A percentile compares a stretch with the other conserved stretches of the same genome.
Evolutionary conservation across 805 yeast species (phyloP).

Genomic region (Torulaspora delbrueckii): DNA sequence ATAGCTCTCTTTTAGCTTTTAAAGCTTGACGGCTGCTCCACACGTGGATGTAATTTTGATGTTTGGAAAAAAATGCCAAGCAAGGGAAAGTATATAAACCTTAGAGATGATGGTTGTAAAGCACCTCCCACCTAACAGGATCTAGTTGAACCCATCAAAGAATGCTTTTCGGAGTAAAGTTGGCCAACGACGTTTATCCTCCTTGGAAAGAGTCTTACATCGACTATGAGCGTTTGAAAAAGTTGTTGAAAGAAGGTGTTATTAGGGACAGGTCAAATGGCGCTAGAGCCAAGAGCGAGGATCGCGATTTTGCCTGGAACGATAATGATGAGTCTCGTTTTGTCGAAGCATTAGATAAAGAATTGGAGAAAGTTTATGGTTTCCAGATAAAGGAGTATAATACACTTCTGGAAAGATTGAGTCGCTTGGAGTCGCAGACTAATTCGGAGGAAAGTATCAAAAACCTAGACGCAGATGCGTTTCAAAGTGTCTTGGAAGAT

Average conservation of each 20-base stretch:
- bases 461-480: conserved; percentile 53
- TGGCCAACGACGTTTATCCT: conserved; percentile 72
- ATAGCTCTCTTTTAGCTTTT: neutral
- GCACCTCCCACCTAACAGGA: no score
- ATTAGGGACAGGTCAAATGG: conserved; percentile 27
- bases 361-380: conserved; percentile 70
- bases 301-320: conserved; percentile 46
- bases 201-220: conserved; percentile 84
- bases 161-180: conserved; percentile 84
- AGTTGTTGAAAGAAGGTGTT: conserved; percentile 63
- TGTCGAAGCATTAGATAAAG: conserved; percentile 61
- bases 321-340: conserved; percentile 69
- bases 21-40: neutral
- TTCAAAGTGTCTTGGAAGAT: conserved; percentile 69
- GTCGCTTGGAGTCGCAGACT: conserved; percentile 57
- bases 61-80: neutral
- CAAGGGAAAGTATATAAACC: conserved; percentile 3
- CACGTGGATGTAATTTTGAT: conserved; percentile 2
- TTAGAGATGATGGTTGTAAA: neutral
- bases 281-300: conserved; percentile 12
- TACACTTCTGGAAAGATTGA: conserved; percentile 59
- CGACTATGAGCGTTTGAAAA: conserved; percentile 60
- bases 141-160: neutral
- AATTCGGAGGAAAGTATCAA: conserved; percentile 36
- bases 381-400: conserved; percentile 67